phyloP scores from a whole-genome alignment of 2,329 filamentous ascomycete genomes.

The Aspergillus arachidicola region DNA sequence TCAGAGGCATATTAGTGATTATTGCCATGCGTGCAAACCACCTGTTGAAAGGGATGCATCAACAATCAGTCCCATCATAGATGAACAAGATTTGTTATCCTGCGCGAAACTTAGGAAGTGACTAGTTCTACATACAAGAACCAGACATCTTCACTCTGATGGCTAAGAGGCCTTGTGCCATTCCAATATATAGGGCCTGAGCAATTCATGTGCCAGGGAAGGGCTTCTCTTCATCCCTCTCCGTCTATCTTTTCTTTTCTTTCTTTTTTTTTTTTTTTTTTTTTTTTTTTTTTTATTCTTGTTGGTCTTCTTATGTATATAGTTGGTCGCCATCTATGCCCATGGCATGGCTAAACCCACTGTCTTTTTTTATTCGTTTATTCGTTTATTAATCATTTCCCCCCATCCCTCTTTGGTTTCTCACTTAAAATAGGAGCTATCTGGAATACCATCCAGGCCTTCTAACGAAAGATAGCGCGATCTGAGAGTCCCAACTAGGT shows the following conservation, averaged over 20 bases:
- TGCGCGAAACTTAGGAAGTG: neutral
- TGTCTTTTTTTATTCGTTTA: too few species aligned
- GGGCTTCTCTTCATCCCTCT: neutral
- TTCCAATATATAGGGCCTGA: neutral
- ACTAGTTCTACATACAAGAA: neutral
- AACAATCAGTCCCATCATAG: neutral
- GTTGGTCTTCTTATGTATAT: too few species aligned
- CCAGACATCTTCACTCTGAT: neutral
- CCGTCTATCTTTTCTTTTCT: neutral
- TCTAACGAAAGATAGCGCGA: constrained; percentile 1
- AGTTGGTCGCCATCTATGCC: too few species aligned
- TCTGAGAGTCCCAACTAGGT: constrained; percentile 2
- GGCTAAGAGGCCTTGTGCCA: neutral
- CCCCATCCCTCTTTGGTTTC: neutral
- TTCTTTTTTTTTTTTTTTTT: neutral
- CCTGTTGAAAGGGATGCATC: neutral
- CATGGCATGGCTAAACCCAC: too few species aligned
- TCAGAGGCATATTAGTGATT: neutral
- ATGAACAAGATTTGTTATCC: neutral
- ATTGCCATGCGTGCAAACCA: neutral
- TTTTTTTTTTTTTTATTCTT: too few species aligned
- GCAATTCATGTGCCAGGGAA: neutral
- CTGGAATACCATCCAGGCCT: too few species aligned
- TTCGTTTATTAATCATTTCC: too few species aligned
- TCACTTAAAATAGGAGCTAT: neutral